phyloP scores from a whole-genome alignment of 176 grass and related monocot species.

The Avena insularis region DNA sequence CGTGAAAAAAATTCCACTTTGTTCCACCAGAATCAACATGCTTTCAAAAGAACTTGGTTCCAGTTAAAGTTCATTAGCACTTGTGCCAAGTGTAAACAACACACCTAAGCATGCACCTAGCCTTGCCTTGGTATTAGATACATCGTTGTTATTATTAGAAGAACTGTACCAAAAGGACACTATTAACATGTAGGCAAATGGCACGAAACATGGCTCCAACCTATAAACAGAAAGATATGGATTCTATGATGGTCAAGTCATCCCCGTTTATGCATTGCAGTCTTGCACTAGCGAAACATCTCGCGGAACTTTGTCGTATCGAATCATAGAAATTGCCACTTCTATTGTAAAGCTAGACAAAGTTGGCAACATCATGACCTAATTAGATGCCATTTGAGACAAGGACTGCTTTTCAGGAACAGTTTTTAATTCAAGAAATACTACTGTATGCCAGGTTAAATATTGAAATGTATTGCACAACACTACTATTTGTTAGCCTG shows the following conservation, averaged over 20 bases:
- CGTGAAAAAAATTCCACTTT: background rate
- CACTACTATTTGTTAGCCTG: background rate
- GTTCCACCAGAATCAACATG: background rate
- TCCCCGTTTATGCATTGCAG: background rate
- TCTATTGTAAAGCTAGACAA: conserved; percentile 45
- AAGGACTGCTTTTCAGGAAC: background rate
- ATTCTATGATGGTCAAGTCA: conserved; percentile 16
- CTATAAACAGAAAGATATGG: conserved; percentile 37
- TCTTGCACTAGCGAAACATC: conserved; percentile 35
- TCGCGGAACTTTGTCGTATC: conserved; percentile 20
- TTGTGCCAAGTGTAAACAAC: conserved; percentile 40
- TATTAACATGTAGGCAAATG: background rate
- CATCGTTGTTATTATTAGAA: background rate
- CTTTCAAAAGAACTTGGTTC: conserved; percentile 45
- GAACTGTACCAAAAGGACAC: background rate
- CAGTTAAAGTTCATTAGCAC: conserved; percentile 29
- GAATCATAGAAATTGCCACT: conserved; percentile 31
- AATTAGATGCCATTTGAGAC: conserved; percentile 49
- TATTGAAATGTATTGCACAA: background rate
- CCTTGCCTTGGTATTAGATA: background rate
- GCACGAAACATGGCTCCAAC: background rate
- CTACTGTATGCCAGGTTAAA: background rate
- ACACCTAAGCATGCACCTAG: conserved; percentile 24
- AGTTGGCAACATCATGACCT: conserved; percentile 33
- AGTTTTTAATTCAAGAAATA: conserved; percentile 35